Conservation (phyloP, 768 basidiomycete genomes). For the Clitopilus hobsonii region DNA sequence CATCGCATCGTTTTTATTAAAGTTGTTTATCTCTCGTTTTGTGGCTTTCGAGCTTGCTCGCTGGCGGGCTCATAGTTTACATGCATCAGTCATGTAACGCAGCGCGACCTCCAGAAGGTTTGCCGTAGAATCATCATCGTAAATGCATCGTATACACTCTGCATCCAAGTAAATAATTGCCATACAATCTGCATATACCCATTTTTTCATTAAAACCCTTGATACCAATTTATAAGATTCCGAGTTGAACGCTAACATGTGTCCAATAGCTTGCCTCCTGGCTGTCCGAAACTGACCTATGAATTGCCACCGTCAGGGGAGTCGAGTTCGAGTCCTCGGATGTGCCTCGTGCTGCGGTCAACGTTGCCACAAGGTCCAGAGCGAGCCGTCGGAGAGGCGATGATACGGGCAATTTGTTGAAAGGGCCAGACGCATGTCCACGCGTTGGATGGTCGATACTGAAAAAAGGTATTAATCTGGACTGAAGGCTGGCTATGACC, state of each 20-base stretch:
- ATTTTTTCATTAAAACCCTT: not conserved
- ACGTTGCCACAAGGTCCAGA: constrained; percentile 52
- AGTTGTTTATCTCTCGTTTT: constrained; percentile 7
- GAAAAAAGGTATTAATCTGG: constrained; percentile 78
- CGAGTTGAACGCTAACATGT: not conserved
- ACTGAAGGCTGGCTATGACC: constrained; percentile 45
- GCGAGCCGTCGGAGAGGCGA: constrained; percentile 49
- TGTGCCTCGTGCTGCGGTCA: constrained; percentile 15
- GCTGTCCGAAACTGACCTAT: not conserved
- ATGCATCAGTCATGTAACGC: constrained; percentile 30
- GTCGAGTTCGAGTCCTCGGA: constrained; percentile 3
- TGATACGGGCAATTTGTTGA: constrained; percentile 51
- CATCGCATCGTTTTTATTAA: constrained; percentile 9
- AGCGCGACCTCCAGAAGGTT: constrained; percentile 5
- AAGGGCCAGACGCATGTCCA: constrained; percentile 76
- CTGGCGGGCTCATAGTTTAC: constrained; percentile 12
- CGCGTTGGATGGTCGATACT: constrained; percentile 68
- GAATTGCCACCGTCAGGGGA: not conserved
- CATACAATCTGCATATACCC: not conserved
- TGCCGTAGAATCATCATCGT: not conserved
- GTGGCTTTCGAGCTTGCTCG: constrained; percentile 23
- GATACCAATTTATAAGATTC: constrained; percentile 9
- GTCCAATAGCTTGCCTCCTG: not conserved
- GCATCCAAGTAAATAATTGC: constrained; percentile 2
- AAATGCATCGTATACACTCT: not conserved